A percentile compares a stretch with the other conserved stretches of the same genome.
Evolutionary conservation across 2,329 filamentous ascomycete species (phyloP).

Genomic region (Polytolypa hystricis): DNA sequence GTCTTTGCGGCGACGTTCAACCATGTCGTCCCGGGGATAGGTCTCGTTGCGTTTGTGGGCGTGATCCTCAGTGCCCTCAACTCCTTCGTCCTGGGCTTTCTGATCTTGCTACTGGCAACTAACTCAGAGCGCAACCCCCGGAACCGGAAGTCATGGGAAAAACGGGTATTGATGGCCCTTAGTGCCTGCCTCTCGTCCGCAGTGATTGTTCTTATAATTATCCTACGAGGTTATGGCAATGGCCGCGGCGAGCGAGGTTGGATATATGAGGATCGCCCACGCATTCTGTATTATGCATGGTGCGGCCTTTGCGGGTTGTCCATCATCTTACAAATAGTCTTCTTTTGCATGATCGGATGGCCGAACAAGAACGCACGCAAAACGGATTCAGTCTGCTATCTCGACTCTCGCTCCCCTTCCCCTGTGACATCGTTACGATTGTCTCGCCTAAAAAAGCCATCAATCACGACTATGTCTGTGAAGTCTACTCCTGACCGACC

Average conservation of each 20-base stretch:
- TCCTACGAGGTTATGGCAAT: background rate
- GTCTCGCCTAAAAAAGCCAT: too few relatives aligned
- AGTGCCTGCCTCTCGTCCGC: background rate
- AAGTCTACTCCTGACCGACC: too few relatives aligned
- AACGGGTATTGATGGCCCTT: background rate
- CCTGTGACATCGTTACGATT: too few relatives aligned
- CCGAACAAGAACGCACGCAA: too few relatives aligned
- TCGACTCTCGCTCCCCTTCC: too few relatives aligned
- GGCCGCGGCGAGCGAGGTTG: background rate
- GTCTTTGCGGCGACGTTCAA: conserved; percentile 4
- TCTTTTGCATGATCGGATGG: too few relatives aligned
- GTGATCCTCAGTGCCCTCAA: conserved; percentile 3
- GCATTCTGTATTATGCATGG: background rate
- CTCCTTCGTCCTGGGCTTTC: conserved; percentile 2
- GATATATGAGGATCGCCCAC: background rate
- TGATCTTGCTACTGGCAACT: background rate
- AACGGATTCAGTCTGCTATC: too few relatives aligned
- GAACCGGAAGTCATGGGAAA: conserved; percentile 2
- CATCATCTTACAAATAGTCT: background rate
- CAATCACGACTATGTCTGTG: too few relatives aligned
- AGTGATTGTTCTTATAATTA: background rate
- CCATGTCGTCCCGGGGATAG: background rate
- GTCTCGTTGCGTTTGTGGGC: conserved; percentile 1
- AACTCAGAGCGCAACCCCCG: too few relatives aligned
- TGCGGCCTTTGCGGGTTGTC: background rate